Base-by-base conservation (phyloP, 345 rosid genomes). In the Salix suchowensis region DNA sequence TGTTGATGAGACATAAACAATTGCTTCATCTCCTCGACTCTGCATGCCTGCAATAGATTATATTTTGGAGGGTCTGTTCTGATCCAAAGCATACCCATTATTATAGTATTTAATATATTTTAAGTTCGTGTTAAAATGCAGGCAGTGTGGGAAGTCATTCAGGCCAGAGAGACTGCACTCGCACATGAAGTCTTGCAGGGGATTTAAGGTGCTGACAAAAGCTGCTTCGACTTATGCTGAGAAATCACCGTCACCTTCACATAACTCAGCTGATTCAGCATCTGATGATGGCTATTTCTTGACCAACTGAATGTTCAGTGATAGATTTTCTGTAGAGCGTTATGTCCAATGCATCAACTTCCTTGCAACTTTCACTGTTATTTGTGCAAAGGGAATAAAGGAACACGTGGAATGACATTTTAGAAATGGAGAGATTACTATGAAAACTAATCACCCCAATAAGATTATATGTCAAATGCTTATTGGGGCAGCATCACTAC, bases 121-220 rank as follows among this genome's bases (percentile, higher is more conserved):
- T 4, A 12, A 12, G 18, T 12, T 46, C 4, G 4, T 46, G 50
- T 58, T 23, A 58, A 68, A 72, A 71, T 74, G 83, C 84, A 93
- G 97, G 88, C 97, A 89, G 80, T 91, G 97, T 74, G 88, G 92
- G 61, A 88, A 90, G 86, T 40, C 82, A 13, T 93, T 93, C 70
- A 89, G 78, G 80, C 97, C 97, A 2, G 92, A 91, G 84, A 93
- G 86, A 80, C 48, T 90, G 88, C 90, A 90, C 76, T 80, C 87
- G 18, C 94, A 93, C 82, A 93, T 93, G 97, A 88, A 85, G 80
- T 70, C 86, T 8, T 93, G 96, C 78, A 82, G 70, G 78, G 91
- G 96, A 79, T 76, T 78, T 82, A 92, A 85, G 83, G 68, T 74
- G 34, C 71, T 73, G 60, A 48, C 78, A 1, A 86, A 68, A 75